These are phyloP conservation scores for Leccinum proximum DNA, from an alignment of 1,284 basidiomycete species.

Conservation along the genomic window DNA sequence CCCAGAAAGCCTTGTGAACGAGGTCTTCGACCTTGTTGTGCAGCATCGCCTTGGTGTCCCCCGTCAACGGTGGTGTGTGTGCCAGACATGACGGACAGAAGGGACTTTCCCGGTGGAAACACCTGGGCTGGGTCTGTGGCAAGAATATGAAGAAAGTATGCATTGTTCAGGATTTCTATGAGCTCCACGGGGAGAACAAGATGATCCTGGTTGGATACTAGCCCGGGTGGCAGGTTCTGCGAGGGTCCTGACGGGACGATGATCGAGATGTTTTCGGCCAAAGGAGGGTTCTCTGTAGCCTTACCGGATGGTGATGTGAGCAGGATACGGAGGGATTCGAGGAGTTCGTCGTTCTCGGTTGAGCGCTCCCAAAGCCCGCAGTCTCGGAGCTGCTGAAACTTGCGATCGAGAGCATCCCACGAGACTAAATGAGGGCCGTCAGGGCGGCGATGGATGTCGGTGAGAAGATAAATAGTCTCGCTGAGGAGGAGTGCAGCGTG, in stretches of 20 bases:
- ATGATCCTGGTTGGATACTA: conserved; percentile 27
- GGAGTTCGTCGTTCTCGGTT: conserved; percentile 31
- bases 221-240: conserved; percentile 24
- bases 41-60: conserved; percentile 32
- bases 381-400: conserved; percentile 30
- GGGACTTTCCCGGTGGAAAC: conserved; percentile 65
- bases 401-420: conserved; percentile 24
- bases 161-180: conserved; percentile 49
- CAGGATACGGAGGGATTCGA: conserved; percentile 24
- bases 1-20: conserved; percentile 68
- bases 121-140: conserved; percentile 53
- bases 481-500: conserved; percentile 18
- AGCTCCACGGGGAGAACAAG: conserved; percentile 49
- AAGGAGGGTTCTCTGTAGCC: background rate
- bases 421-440: conserved; percentile 17
- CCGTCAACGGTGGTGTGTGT: conserved; percentile 28
- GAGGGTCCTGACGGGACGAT: conserved; percentile 22
- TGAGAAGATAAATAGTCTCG: conserved; percentile 20
- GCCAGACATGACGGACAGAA: conserved; percentile 56
- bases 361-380: conserved; percentile 32
- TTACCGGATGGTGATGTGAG: conserved; percentile 17
- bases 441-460: conserved; percentile 21
- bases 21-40: conserved; percentile 51
- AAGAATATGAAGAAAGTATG: conserved; percentile 61
- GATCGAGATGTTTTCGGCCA: conserved; percentile 17